Conservation (phyloP, 768 basidiomycete species). For the Termitomyces sp. region DNA sequence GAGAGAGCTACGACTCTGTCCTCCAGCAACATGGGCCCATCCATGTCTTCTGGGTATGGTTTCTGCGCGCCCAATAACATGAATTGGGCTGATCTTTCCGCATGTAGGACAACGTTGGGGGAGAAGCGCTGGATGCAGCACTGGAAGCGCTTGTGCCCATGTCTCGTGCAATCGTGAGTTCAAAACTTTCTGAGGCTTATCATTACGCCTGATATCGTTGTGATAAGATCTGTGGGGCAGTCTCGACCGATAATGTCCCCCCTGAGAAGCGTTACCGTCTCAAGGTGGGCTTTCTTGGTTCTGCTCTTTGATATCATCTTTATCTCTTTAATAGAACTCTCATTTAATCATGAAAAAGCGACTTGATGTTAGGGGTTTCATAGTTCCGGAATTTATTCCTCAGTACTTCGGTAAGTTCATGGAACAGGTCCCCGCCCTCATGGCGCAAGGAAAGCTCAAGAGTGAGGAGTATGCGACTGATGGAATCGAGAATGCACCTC, state of each 20-base stretch:
- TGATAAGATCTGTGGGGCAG: conserved; percentile 1
- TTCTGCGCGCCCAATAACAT: background rate
- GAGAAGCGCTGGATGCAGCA: conserved; percentile 33
- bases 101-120: conserved; percentile 43
- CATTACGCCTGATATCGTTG: background rate
- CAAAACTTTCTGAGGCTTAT: no score
- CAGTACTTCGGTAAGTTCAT: conserved; percentile 35
- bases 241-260: conserved; percentile 2
- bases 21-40: conserved; percentile 50
- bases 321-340: conserved; percentile 26
- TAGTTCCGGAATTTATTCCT: conserved; percentile 23
- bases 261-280: conserved; percentile 9
- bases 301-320: background rate
- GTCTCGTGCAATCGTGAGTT: conserved; percentile 41
- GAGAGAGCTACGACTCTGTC: conserved; percentile 35
- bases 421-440: conserved; percentile 27
- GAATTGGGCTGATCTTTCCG: background rate
- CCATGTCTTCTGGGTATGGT: conserved; percentile 36
- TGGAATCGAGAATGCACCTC: conserved; percentile 33
- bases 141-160: conserved; percentile 30
- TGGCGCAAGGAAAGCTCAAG: conserved; percentile 36
- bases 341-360: conserved; percentile 34
- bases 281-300: conserved; percentile 1
- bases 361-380: conserved; percentile 42
- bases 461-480: conserved; percentile 30